These are phyloP conservation scores for Xylaria sp. DNA, from an alignment of 2,329 filamentous ascomycete genomes.

Conservation along the genomic window DNA sequence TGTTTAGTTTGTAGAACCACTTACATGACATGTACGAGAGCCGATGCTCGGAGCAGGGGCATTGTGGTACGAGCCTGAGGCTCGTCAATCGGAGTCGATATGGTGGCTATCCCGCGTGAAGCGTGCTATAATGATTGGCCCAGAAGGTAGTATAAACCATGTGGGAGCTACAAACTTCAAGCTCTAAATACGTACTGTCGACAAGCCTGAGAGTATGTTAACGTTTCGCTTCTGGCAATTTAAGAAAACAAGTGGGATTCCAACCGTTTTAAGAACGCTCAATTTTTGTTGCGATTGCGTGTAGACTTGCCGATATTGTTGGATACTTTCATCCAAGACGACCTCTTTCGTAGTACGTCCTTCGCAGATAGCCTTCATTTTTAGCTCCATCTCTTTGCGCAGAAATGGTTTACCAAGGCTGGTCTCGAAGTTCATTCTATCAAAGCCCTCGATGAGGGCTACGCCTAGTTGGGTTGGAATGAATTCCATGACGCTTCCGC, in stretches of 20 bases:
- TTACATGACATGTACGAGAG: not conserved
- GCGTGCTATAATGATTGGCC: not conserved
- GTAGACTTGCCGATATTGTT: conserved; percentile 87
- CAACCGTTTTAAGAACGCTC: conserved; percentile 65
- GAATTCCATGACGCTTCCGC: conserved; percentile 75
- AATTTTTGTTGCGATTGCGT: conserved; percentile 79
- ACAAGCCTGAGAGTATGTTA: conserved; percentile 51
- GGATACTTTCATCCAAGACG: conserved; percentile 82
- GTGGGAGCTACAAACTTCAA: conserved; percentile 21
- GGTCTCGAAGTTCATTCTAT: conserved; percentile 89
- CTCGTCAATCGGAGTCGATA: not conserved
- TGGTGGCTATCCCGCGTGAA: conserved; percentile 3
- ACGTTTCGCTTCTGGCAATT: not conserved
- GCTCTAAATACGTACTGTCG: conserved; percentile 58
- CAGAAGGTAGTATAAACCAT: not conserved
- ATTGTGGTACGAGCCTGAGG: not conserved
- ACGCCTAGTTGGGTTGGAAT: conserved; percentile 91
- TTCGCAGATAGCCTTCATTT: conserved; percentile 96
- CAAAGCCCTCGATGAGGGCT: conserved; percentile 91
- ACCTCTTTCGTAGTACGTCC: conserved; percentile 75
- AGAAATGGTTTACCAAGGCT: conserved; percentile 95
- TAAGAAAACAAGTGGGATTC: conserved; percentile 34
- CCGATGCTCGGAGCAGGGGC: conserved; percentile 1
- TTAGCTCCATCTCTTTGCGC: conserved; percentile 95
- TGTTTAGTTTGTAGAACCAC: not conserved